Percentiles rank a stretch among this genome's conserved stretches.
phyloP scores from a whole-genome alignment of 805 yeast species.

The Monosporozyma yasuniensis region DNA sequence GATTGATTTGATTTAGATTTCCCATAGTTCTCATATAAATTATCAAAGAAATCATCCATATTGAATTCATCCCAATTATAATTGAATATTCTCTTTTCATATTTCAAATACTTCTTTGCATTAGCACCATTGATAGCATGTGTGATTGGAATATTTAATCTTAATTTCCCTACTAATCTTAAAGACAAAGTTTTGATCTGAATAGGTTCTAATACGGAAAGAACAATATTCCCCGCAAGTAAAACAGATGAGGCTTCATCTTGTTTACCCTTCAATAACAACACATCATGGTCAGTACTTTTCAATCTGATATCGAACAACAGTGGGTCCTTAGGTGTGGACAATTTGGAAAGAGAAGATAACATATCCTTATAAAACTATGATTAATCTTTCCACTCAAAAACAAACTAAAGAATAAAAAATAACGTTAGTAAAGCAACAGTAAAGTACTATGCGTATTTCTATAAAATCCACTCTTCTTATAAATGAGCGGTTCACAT shows the following conservation, averaged over 20 bases:
- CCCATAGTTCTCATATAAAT: conserved; percentile 17
- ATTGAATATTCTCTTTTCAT: conserved; percentile 60
- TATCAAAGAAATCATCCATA: conserved; percentile 34
- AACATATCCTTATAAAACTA: conserved; percentile 4
- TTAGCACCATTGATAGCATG: conserved; percentile 34
- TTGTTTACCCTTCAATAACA: conserved; percentile 70
- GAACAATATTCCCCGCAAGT: conserved; percentile 67
- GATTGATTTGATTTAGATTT: conserved; percentile 9
- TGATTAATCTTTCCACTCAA: neutral
- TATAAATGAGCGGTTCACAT: neutral
- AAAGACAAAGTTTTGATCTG: conserved; percentile 54
- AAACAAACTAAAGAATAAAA: no score
- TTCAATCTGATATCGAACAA: conserved; percentile 50
- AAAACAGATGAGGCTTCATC: conserved; percentile 70
- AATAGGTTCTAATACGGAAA: conserved; percentile 70
- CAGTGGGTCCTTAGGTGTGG: conserved; percentile 23
- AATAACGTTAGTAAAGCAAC: no score
- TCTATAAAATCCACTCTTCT: no score
- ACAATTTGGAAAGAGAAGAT: conserved; percentile 9
- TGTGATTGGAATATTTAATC: conserved; percentile 45
- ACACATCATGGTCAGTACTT: conserved; percentile 56
- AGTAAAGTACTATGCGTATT: no score
- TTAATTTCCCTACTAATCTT: conserved; percentile 55
- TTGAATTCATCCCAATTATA: conserved; percentile 68
- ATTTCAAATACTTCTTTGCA: conserved; percentile 39